Base-by-base conservation (phyloP, 2,329 filamentous ascomycete genomes). In the Chrysoporthe puriensis region DNA sequence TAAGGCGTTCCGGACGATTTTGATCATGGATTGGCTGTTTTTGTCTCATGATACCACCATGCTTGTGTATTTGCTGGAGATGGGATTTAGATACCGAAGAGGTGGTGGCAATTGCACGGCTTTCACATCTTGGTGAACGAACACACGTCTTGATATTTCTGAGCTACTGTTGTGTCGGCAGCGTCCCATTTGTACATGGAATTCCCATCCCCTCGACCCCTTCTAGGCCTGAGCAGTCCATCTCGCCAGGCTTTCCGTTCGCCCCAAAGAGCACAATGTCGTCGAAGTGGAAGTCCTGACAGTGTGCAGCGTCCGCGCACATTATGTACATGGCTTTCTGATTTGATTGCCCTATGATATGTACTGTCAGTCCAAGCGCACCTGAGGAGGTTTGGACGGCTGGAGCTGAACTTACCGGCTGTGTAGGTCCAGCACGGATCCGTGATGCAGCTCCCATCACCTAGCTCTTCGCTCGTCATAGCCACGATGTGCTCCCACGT, bases 371-470 rank as follows among this genome's bases (percentile, higher is more conserved):
- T 40, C 18, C 26, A 7, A 46, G 59, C 5, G 9, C 13, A 14
- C 18, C 48, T 32, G 3, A 7, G 18, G 5, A n/a, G 14, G 1
- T 7, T 40, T 44, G 40, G n/a, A 43, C 9, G 4, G 48, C 34
- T n/a, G 8, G 46, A n/a, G 4, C 32, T 21, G 5, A 18, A 59
- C 63, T 62, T n/a, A 71, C 70, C 70, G 3, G 62, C 61, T 1
- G 71, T 73, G 57, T 60, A 52, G 40, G 68, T 70, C 72, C 72
- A 73, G 64, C 72, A 73, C 9, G 72, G 72, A 54, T 72, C 70
- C 6, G 68, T 69, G n/a, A 73, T 67, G 57, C 72, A 73, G 34
- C 70, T 72, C 6, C 71, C 72, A 46, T 73, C 72, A 16, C 44
- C 58, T 2, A 72, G 48, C 11, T 56, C 64, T 21, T 63, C 63